Conservation (phyloP, 345 rosid genomes). For the Ceriops tagal region DNA sequence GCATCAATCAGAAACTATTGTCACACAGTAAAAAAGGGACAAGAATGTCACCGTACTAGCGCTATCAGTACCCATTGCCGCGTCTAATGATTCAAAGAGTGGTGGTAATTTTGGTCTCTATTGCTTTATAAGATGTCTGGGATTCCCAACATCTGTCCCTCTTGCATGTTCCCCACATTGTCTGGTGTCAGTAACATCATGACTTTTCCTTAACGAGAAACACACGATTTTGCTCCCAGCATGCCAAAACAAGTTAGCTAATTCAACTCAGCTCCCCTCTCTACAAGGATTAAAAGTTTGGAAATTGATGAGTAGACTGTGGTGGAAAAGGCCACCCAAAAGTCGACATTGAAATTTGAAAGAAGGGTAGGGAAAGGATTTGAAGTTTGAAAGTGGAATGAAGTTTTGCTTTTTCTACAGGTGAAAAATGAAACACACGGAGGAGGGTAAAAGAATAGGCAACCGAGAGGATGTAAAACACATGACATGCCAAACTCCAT, state of each 20-base stretch:
- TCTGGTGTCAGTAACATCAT: conserved; percentile 32
- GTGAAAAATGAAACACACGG: background rate
- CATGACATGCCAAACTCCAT: conserved; percentile 14
- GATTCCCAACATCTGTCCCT: conserved; percentile 24
- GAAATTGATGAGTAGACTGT: conserved; percentile 14
- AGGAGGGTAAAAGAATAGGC: conserved; percentile 12
- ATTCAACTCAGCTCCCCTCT: background rate
- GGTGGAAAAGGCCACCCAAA: background rate
- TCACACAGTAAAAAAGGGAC: background rate
- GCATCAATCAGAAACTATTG: too few species aligned
- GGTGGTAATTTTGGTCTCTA: background rate
- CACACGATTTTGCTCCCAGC: conserved; percentile 7
- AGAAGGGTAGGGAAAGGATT: background rate
- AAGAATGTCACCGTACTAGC: conserved; percentile 9
- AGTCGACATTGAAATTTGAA: background rate
- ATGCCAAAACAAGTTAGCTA: conserved; percentile 6
- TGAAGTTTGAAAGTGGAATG: background rate
- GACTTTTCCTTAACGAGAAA: conserved; percentile 23
- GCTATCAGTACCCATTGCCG: background rate
- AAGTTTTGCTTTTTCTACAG: conserved; percentile 1
- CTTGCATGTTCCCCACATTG: conserved; percentile 36
- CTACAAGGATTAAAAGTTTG: background rate
- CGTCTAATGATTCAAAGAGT: conserved; percentile 16
- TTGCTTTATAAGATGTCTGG: background rate
- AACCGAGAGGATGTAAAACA: background rate